Base-by-base conservation (phyloP, 352 stramenopile genomes). In the Pythium diclinum region DNA sequence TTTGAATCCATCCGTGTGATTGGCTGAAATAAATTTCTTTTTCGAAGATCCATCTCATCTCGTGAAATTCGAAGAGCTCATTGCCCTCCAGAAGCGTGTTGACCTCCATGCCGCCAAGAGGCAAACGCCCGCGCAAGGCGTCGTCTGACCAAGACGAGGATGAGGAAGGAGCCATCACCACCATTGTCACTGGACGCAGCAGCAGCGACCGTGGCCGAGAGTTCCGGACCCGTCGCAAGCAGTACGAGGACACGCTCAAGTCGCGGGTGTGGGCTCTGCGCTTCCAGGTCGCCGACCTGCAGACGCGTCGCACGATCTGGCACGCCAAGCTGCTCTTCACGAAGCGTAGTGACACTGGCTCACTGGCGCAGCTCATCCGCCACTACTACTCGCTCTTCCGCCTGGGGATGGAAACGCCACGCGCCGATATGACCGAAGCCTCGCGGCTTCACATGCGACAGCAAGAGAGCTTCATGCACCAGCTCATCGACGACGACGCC, bases 381-480 rank as follows among this genome's bases (percentile, higher is more conserved):
- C 42, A 63, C 17, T 63, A 63, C 44, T 63, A 56, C 46, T 17
- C 23, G 21, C 44, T 63, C 25, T 63, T 63, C 33, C 57, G 57
- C 42, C 56, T 56, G 33, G 57, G 57, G 1, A 36, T 63, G 21
- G 36, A 62, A 16, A 42, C 42, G 40, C 40, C 40, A 7, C 40
- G 9, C 25, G 13, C 25, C n/a, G 30, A 38, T 21, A 30, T n/a
- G 33, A 10, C 32, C 16, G 56, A 62, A 38, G 13, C 5, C 32
- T 14, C 57, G 30, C 11, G 28, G 16, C 28, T 48, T 17, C 56
- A 42, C 32, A 34, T 61, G 23, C 56, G 25, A 17, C 19, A 36
- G 11, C 57, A 63, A 28, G 57, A 63, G 30, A 38, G 25, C 25
- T 49, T 64, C 58, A 48, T 64, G 30, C 42, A 48, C 8, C 46